These are phyloP conservation scores for Nigrospora sphaerica DNA, from an alignment of 2,329 filamentous ascomycete species.

Conservation along the genomic window DNA sequence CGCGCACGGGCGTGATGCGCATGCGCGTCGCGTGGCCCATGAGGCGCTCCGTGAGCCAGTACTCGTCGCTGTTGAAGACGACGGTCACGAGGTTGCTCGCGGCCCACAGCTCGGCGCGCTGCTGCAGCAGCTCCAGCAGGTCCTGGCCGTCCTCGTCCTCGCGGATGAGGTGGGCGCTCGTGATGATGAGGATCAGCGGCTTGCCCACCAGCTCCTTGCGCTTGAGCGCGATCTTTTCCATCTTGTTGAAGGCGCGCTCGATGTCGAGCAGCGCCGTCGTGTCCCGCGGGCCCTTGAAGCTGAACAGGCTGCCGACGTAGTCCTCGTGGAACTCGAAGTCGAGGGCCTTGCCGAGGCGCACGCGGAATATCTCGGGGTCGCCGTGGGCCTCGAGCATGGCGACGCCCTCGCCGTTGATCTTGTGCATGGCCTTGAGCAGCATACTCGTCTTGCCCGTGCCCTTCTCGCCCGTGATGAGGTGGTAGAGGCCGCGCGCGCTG, in stretches of 20 bases:
- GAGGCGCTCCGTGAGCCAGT: slow-evolving; percentile 94
- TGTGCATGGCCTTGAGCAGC: slow-evolving; percentile 78
- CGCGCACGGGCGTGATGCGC: slow-evolving; percentile 82
- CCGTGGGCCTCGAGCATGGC: slow-evolving; percentile 96
- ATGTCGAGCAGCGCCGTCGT: slow-evolving; percentile 91
- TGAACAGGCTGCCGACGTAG: slow-evolving; percentile 94
- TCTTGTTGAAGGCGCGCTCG: slow-evolving; percentile 92
- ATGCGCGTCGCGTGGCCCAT: slow-evolving; percentile 91
- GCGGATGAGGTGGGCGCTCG: slow-evolving; percentile 83
- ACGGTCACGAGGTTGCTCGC: slow-evolving; percentile 84
- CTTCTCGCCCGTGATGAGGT: slow-evolving; percentile 89
- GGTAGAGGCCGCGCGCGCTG: slow-evolving; percentile 70
- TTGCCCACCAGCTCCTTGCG: slow-evolving; percentile 53
- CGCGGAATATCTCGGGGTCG: slow-evolving; percentile 89
- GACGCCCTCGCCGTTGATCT: slow-evolving; percentile 80
- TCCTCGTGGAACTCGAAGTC: slow-evolving; percentile 98
- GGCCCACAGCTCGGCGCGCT: slow-evolving; percentile 94
- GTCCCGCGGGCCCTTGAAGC: slow-evolving; percentile 85
- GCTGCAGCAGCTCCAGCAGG: slow-evolving; percentile 87
- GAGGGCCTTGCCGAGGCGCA: slow-evolving; percentile 84
- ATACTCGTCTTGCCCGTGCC: slow-evolving; percentile 91
- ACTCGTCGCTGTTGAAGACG: slow-evolving; percentile 95
- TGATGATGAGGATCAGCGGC: slow-evolving; percentile 88
- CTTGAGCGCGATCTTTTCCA: slow-evolving; percentile 86
- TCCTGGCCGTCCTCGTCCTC: slow-evolving; percentile 92